Evolutionary conservation across 345 rosid genomes (phyloP).

Genomic region (Ceriops tagal): DNA sequence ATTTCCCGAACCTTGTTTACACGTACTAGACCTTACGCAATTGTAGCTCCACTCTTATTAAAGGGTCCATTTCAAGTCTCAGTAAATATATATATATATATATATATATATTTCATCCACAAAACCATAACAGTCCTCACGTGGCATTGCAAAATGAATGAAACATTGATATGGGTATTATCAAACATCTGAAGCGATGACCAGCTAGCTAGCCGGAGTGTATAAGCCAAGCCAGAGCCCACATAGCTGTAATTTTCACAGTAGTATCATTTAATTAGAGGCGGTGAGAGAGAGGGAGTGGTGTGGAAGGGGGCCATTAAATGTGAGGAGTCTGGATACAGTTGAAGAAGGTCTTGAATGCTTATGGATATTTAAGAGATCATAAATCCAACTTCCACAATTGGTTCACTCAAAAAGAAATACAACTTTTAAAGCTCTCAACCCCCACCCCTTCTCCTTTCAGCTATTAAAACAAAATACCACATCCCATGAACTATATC

Average conservation of each 20-base stretch:
- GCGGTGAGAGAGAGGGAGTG: slow-evolving; percentile 38
- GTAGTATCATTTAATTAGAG: slow-evolving; percentile 21
- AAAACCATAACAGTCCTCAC: too few relatives aligned
- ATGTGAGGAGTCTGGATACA: slow-evolving; percentile 40
- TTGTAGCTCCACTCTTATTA: too few relatives aligned
- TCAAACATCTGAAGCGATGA: too few relatives aligned
- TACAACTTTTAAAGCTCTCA: slow-evolving; percentile 45
- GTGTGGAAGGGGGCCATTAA: slow-evolving; percentile 27
- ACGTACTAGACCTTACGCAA: too few relatives aligned
- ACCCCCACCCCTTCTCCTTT: slow-evolving; percentile 21
- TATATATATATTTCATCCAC: too few relatives aligned
- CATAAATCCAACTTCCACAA: slow-evolving; percentile 53
- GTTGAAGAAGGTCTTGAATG: slow-evolving; percentile 51
- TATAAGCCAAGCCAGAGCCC: slow-evolving; percentile 21
- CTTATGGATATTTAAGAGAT: slow-evolving; percentile 28
- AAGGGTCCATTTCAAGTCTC: too few relatives aligned
- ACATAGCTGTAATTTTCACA: background rate
- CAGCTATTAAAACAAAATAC: slow-evolving; percentile 15
- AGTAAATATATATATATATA: too few relatives aligned
- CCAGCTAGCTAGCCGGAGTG: background rate
- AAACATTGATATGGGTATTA: too few relatives aligned
- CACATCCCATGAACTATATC: slow-evolving; percentile 19
- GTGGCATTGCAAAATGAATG: too few relatives aligned
- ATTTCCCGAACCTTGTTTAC: too few relatives aligned
- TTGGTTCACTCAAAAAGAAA: slow-evolving; percentile 34